These are phyloP conservation scores for Anthracocystis setariae DNA, from an alignment of 1,284 basidiomycete species.

Conservation along the genomic window DNA sequence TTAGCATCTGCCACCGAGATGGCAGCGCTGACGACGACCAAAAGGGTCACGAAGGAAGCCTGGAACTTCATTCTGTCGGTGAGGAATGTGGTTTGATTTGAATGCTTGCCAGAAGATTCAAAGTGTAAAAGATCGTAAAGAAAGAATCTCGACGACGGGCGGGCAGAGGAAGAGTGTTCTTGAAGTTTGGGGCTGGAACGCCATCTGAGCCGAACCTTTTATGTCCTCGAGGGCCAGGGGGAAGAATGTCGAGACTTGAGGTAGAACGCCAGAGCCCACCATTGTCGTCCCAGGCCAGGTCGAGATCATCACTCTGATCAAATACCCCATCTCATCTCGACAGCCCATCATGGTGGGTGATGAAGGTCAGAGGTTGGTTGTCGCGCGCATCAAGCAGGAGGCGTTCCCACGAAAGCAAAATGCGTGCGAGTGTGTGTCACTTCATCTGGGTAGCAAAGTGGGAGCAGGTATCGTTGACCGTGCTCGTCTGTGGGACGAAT, in stretches of 20 bases:
- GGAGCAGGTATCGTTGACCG: conserved; percentile 9
- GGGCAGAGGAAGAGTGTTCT: conserved; percentile 1
- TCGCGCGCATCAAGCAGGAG: neutral
- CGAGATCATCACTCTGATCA: conserved; percentile 10
- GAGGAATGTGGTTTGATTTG: conserved; percentile 4
- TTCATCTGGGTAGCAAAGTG: conserved; percentile 12
- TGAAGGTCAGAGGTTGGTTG: neutral
- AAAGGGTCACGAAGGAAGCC: conserved; percentile 36
- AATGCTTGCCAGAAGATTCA: conserved; percentile 40
- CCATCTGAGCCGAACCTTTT: conserved; percentile 6
- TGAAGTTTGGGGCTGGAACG: neutral
- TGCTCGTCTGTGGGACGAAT: conserved; percentile 13
- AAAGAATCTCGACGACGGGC: neutral
- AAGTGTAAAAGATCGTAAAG: neutral
- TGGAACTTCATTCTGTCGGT: conserved; percentile 41
- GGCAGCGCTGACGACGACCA: conserved; percentile 45
- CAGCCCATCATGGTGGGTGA: conserved; percentile 1
- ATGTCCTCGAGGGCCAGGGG: conserved; percentile 1
- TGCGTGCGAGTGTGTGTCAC: conserved; percentile 5
- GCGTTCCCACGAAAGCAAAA: neutral
- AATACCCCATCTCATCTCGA: conserved; percentile 32
- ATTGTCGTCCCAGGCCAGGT: neutral
- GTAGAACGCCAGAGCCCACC: conserved; percentile 17
- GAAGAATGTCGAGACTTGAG: neutral
- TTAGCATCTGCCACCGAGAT: conserved; percentile 48